These are phyloP conservation scores for Trichosanthes cucumerina DNA, from an alignment of 306 rosid species.

Conservation along the genomic window DNA sequence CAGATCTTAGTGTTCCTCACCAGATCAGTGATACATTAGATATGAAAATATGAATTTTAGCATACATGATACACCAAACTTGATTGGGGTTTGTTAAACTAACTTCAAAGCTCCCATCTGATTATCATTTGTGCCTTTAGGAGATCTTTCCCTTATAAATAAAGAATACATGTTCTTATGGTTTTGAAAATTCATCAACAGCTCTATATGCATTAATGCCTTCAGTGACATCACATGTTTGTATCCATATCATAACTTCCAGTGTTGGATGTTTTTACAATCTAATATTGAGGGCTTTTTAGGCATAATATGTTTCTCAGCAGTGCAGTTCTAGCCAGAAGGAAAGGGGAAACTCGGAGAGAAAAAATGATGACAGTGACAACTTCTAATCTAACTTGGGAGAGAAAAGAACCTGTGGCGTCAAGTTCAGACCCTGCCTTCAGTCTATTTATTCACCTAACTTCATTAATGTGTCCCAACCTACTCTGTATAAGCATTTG, in stretches of 20 bases:
- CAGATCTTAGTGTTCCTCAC: neutral
- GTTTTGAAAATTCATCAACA: constrained; percentile 2
- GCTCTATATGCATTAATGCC: neutral
- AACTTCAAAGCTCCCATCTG: neutral
- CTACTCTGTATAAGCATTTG: neutral
- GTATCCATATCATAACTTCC: neutral
- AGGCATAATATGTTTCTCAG: neutral
- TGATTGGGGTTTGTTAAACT: neutral
- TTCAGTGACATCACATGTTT: neutral
- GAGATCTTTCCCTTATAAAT: neutral
- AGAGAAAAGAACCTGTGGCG: constrained; percentile 5
- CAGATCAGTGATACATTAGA: neutral
- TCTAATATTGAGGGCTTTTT: neutral
- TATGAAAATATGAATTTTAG: neutral
- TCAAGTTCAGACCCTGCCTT: neutral
- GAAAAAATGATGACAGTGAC: constrained; percentile 5
- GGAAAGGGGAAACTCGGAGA: neutral
- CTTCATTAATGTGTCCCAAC: constrained; percentile 2
- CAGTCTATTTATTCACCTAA: constrained; percentile 10
- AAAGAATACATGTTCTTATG: neutral
- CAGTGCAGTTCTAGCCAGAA: neutral
- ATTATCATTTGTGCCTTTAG: neutral
- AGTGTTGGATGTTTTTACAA: neutral
- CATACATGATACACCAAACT: neutral
- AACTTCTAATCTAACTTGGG: neutral